Evolutionary conservation across 331 rosid species (phyloP).

Genomic region (Spiraea crenata): DNA sequence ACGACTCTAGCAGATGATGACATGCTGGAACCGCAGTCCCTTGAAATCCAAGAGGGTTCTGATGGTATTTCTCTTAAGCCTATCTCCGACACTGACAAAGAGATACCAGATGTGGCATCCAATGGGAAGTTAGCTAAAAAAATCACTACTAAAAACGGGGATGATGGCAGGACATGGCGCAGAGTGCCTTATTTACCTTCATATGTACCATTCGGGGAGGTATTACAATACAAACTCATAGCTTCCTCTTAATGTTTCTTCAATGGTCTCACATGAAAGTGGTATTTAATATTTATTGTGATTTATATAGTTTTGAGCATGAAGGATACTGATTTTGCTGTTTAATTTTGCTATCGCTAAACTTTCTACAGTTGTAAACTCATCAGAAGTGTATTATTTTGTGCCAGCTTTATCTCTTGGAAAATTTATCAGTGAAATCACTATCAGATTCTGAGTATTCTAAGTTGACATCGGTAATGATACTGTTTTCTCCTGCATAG

Average conservation of each 20-base stretch:
- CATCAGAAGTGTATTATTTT: conserved; percentile 32
- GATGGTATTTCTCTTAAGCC: conserved; percentile 96
- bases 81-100: conserved; percentile 53
- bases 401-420: conserved; percentile 89
- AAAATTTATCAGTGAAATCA: conserved; percentile 69
- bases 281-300: not conserved
- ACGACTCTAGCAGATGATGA: conserved; percentile 64
- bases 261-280: too few relatives aligned
- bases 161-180: conserved; percentile 62
- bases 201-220: conserved; percentile 97
- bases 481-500: not conserved
- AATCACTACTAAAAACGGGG: conserved; percentile 37
- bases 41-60: conserved; percentile 87
- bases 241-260: not conserved
- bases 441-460: conserved; percentile 94
- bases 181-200: conserved; percentile 92
- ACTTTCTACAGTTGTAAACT: not conserved
- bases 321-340: conserved; percentile 6
- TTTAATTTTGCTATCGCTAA: not conserved
- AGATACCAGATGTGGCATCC: conserved; percentile 36
- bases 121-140: conserved; percentile 52
- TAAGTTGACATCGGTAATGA: conserved; percentile 86
- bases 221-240: conserved; percentile 24
- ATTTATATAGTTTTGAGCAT: not conserved
- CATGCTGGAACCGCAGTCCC: conserved; percentile 71